These are phyloP conservation scores for Hortiboletus campestris DNA, from an alignment of 768 basidiomycete species.

Conservation along the genomic window DNA sequence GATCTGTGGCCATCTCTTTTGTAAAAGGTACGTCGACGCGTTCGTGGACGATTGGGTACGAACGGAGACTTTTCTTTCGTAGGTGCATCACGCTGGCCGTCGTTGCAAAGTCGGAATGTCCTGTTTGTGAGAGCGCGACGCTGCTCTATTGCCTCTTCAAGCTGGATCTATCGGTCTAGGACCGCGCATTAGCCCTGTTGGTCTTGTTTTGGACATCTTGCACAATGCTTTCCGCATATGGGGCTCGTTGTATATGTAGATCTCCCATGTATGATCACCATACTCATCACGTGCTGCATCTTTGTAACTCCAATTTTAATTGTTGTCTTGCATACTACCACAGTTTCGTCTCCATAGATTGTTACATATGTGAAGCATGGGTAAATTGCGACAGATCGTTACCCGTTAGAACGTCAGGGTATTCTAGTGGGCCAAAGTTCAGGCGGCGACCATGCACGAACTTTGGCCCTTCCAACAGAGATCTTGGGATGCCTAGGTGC, in stretches of 20 bases:
- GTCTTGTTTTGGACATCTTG: neutral
- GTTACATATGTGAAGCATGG: neutral
- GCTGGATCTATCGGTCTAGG: slow-evolving; percentile 39
- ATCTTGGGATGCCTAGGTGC: neutral
- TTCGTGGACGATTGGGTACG: too few species aligned
- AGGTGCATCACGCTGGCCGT: slow-evolving; percentile 57
- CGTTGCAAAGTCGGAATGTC: slow-evolving; percentile 46
- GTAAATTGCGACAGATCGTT: neutral
- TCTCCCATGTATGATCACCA: neutral
- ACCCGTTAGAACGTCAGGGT: neutral
- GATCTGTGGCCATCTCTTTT: slow-evolving; percentile 65
- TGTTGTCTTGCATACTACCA: neutral
- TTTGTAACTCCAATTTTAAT: neutral
- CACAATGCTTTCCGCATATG: too few species aligned
- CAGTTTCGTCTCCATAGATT: neutral
- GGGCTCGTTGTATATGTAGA: neutral
- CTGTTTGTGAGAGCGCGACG: slow-evolving; percentile 49
- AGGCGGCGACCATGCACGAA: neutral
- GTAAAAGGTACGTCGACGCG: slow-evolving; percentile 42
- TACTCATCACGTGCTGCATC: neutral
- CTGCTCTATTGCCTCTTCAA: slow-evolving; percentile 56
- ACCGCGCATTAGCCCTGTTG: neutral
- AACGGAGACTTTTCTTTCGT: neutral
- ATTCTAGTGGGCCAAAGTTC: neutral
- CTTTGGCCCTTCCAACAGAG: neutral